Evolutionary conservation across 2,329 filamentous ascomycete species (phyloP).

Genomic region (Trichothecium sympodiale): DNA sequence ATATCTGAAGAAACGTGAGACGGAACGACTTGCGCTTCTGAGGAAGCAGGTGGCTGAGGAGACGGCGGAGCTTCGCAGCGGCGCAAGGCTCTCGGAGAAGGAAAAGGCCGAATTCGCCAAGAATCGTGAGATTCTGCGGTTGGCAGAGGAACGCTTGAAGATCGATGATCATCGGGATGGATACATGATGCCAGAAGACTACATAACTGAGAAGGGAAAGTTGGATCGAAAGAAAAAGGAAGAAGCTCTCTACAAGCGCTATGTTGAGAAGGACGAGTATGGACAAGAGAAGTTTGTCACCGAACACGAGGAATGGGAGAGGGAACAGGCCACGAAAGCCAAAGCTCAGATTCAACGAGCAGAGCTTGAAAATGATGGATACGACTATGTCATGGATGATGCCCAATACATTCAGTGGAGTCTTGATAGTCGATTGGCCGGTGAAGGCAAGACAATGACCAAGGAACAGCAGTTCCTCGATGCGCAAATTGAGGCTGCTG

Average conservation of each 20-base stretch:
- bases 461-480: constrained; percentile 71
- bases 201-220: constrained; percentile 87
- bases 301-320: constrained; percentile 93
- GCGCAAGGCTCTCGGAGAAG: constrained; percentile 59
- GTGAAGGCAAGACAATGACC: constrained; percentile 59
- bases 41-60: constrained; percentile 87
- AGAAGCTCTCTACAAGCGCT: constrained; percentile 80
- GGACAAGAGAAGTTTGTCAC: constrained; percentile 85
- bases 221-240: constrained; percentile 80
- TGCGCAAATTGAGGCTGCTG: constrained; percentile 75
- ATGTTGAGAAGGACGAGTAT: constrained; percentile 77
- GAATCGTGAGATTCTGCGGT: constrained; percentile 69
- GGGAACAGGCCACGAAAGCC: constrained; percentile 77
- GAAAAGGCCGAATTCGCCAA: constrained; percentile 84
- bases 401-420: constrained; percentile 79
- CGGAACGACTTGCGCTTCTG: constrained; percentile 74
- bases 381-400: constrained; percentile 89
- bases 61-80: constrained; percentile 66
- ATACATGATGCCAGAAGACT: constrained; percentile 88
- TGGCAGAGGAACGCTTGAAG: constrained; percentile 73
- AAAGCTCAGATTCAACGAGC: constrained; percentile 71
- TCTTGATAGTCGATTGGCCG: constrained; percentile 60
- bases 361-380: constrained; percentile 71
- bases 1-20: constrained; percentile 86
- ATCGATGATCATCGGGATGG: constrained; percentile 91